Evolutionary conservation across 805 yeast species (phyloP).

Genomic region (Ogataea populi-albae): DNA sequence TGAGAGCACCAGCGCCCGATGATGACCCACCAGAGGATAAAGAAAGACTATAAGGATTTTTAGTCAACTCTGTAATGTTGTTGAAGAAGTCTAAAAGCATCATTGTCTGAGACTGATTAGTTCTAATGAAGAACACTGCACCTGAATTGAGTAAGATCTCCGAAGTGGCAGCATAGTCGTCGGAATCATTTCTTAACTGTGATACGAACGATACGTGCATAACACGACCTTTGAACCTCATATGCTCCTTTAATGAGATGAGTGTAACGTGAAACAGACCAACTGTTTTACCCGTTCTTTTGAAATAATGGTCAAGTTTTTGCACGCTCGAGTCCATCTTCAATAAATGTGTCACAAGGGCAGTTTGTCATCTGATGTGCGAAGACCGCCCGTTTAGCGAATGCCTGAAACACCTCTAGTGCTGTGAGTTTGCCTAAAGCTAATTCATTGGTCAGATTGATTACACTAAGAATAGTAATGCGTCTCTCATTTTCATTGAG

Average conservation of each 20-base stretch:
- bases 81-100: conserved; percentile 53
- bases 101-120: conserved; percentile 52
- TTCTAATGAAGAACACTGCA: conserved; percentile 53
- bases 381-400: conserved; percentile 52
- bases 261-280: conserved; percentile 72
- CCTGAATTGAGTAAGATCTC: conserved; percentile 41
- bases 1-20: conserved; percentile 60
- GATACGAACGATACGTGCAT: conserved; percentile 48
- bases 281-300: conserved; percentile 44
- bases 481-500: conserved; percentile 35
- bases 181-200: conserved; percentile 23
- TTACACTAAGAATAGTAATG: conserved; percentile 37
- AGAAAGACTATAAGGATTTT: conserved; percentile 24
- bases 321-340: conserved; percentile 58
- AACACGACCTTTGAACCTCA: conserved; percentile 45
- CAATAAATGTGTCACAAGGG: conserved; percentile 44
- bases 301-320: conserved; percentile 50
- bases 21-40: conserved; percentile 58
- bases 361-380: conserved; percentile 53
- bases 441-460: conserved; percentile 7
- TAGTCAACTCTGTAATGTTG: conserved; percentile 8
- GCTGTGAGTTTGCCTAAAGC: conserved; percentile 36
- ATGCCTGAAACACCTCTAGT: conserved; percentile 47
- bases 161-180: conserved; percentile 39
- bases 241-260: conserved; percentile 40